Evolutionary conservation across 108 stramenopile species (phyloP).

Genomic region (Pseudonitzschia multiseries): DNA sequence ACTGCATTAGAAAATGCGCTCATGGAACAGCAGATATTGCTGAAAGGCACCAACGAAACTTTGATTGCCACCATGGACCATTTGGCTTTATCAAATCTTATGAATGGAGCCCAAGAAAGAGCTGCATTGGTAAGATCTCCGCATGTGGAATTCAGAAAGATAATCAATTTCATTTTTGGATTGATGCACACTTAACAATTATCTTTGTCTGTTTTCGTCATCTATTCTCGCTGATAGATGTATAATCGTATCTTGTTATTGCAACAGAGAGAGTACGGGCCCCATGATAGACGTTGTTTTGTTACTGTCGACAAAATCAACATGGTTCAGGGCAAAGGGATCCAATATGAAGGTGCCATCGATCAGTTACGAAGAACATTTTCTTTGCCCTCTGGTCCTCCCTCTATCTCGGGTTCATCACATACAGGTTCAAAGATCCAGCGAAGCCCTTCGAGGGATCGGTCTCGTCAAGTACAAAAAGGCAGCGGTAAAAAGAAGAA

Average conservation of each 20-base stretch:
- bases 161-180: not conserved
- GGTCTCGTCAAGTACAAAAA: not conserved
- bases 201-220: not conserved
- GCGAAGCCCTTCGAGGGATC: not conserved
- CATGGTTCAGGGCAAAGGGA: constrained; percentile 31
- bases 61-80: constrained; percentile 57
- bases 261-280: constrained; percentile 39
- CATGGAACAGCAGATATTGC: constrained; percentile 43
- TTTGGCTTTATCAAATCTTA: constrained; percentile 45
- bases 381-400: constrained; percentile 15
- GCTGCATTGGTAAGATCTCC: constrained; percentile 31
- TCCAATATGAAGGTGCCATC: constrained; percentile 29
- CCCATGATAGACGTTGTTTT: constrained; percentile 32
- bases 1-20: constrained; percentile 42
- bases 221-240: constrained; percentile 22
- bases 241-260: constrained; percentile 39
- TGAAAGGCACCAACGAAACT: constrained; percentile 42
- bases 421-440: not conserved
- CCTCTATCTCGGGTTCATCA: not conserved
- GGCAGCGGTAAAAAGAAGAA: constrained; percentile 9
- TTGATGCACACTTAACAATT: not conserved
- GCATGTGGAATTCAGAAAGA: not conserved
- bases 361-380: constrained; percentile 34
- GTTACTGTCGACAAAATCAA: constrained; percentile 41
- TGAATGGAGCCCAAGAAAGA: constrained; percentile 38